Evolutionary conservation across 2,329 filamentous ascomycete species (phyloP).

Genomic region (Pyrenochaeta sp.): DNA sequence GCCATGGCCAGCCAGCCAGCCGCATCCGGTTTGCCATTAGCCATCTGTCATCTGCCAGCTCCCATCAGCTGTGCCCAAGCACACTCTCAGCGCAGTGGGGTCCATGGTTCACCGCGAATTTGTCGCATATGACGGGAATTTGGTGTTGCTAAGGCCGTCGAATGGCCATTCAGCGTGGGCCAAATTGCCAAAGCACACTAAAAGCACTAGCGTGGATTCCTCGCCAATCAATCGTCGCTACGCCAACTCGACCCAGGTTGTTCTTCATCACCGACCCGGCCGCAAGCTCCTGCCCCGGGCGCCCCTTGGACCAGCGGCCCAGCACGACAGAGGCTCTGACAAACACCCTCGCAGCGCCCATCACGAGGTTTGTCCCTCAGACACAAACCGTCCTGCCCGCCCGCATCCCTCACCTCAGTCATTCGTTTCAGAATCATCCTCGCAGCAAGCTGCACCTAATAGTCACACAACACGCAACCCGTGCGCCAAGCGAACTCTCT

Average conservation of each 20-base stretch:
- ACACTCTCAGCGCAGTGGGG: background rate
- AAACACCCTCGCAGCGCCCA: conserved; percentile 24
- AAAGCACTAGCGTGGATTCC: conserved; percentile 9
- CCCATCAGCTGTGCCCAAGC: background rate
- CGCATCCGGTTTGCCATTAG: background rate
- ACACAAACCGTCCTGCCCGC: conserved; percentile 15
- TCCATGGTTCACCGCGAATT: background rate
- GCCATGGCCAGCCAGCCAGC: conserved; percentile 1
- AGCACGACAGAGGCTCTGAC: conserved; percentile 15
- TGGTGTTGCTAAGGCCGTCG: conserved; percentile 9
- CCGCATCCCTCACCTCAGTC: conserved; percentile 48
- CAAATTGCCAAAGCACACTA: conserved; percentile 5
- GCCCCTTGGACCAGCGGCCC: conserved; percentile 22
- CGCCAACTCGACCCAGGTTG: conserved; percentile 5
- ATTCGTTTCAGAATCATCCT: conserved; percentile 44
- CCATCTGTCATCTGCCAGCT: no score
- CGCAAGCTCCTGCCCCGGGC: conserved; percentile 18
- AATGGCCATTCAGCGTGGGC: conserved; percentile 13
- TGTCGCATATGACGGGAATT: conserved; percentile 9
- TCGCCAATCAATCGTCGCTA: conserved; percentile 20
- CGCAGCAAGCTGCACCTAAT: conserved; percentile 27
- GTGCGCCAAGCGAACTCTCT: conserved; percentile 28
- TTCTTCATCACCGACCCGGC: conserved; percentile 16
- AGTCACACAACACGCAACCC: conserved; percentile 18
- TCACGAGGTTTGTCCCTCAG: conserved; percentile 24